phyloP scores from a whole-genome alignment of 768 basidiomycete genomes.

The Tricholoma saponaceum region DNA sequence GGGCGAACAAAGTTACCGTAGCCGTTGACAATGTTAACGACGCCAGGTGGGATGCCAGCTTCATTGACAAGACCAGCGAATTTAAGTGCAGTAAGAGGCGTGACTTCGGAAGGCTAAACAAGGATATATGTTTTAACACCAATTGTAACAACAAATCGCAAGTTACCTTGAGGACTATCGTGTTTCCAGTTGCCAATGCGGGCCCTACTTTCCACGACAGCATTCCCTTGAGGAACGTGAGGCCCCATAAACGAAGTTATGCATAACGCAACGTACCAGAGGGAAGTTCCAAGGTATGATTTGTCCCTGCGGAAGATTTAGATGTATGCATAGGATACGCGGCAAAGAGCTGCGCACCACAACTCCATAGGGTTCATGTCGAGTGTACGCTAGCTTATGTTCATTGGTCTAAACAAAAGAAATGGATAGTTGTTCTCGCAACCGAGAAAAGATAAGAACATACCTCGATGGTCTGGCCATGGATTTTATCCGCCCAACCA shows the following conservation, averaged over 20 bases:
- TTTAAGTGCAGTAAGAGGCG: constrained; percentile 54
- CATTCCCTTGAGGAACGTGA: constrained; percentile 11
- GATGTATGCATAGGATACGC: constrained; percentile 10
- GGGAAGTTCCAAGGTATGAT: constrained; percentile 58
- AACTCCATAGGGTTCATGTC: constrained; percentile 60
- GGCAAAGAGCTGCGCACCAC: constrained; percentile 24
- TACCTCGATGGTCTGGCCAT: constrained; percentile 54
- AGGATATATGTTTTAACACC: background rate
- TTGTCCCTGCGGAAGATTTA: constrained; percentile 21
- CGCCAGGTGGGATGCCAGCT: constrained; percentile 68
- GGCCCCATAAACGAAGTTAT: background rate
- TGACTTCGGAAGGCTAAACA: constrained; percentile 55
- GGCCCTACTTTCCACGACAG: constrained; percentile 24
- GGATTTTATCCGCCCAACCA: constrained; percentile 75
- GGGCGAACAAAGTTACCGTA: constrained; percentile 26
- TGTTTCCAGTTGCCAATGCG: constrained; percentile 43
- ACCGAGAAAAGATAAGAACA: constrained; percentile 13
- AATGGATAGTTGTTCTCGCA: background rate
- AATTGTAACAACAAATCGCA: background rate
- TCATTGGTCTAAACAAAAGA: constrained; percentile 26
- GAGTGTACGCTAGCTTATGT: constrained; percentile 27
- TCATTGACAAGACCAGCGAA: constrained; percentile 46
- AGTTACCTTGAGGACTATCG: constrained; percentile 46
- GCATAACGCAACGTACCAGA: constrained; percentile 6
- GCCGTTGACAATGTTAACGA: constrained; percentile 63